Evolutionary conservation across 2,329 filamentous ascomycete genomes (phyloP).

Genomic region (Penicillium sclerotigenum): DNA sequence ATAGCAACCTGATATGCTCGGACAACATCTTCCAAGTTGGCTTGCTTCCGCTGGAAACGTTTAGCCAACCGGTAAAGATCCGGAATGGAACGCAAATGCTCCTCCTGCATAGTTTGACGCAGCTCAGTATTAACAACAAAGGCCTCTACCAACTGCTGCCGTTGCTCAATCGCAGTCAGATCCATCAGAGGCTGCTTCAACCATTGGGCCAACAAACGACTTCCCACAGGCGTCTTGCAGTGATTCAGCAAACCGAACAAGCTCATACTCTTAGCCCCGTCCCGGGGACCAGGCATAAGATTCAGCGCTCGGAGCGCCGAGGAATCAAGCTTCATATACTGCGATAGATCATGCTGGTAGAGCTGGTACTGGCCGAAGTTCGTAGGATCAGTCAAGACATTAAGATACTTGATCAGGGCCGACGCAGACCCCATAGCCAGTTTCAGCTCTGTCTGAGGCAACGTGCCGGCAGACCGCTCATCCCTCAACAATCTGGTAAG

Average conservation of each 20-base stretch:
- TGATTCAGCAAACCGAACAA: constrained; percentile 91
- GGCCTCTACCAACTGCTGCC: constrained; percentile 91
- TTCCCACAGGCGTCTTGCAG: constrained; percentile 94
- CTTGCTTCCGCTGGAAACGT: constrained; percentile 87
- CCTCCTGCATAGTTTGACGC: constrained; percentile 93
- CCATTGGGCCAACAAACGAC: constrained; percentile 88
- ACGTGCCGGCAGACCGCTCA: constrained; percentile 69
- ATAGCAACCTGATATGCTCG: constrained; percentile 93
- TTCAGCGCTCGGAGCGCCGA: constrained; percentile 92
- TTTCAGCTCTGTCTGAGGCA: constrained; percentile 90
- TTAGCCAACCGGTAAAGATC: constrained; percentile 92
- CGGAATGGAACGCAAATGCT: constrained; percentile 87
- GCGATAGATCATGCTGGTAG: constrained; percentile 93
- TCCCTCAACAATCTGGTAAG: constrained; percentile 82
- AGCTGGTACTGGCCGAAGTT: constrained; percentile 98
- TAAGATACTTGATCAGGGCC: constrained; percentile 90
- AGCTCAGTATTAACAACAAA: constrained; percentile 92
- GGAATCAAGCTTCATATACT: constrained; percentile 98
- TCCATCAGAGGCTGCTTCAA: constrained; percentile 96
- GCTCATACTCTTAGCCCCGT: constrained; percentile 97
- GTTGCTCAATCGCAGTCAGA: constrained; percentile 79
- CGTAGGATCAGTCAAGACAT: constrained; percentile 81
- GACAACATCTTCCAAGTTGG: constrained; percentile 92
- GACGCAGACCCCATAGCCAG: constrained; percentile 94
- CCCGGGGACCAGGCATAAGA: constrained; percentile 90